These are phyloP conservation scores for Malus hybrid DNA, from an alignment of 331 rosid species.

Conservation along the genomic window DNA sequence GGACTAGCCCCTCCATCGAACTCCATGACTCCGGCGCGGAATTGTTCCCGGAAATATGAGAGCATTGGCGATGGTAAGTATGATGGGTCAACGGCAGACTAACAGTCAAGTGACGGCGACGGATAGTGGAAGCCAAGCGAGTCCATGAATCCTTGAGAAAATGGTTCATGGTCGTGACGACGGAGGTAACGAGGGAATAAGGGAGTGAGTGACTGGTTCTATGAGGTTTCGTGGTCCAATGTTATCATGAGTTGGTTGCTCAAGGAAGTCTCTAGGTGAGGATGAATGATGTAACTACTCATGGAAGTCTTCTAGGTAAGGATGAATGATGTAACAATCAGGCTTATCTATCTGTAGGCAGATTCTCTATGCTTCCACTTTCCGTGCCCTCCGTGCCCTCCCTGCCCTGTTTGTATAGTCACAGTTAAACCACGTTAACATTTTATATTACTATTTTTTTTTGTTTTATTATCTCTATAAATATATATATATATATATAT, in stretches of 20 bases:
- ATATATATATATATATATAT: no score
- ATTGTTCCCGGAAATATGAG: conserved; percentile 4
- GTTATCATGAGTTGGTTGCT: no score
- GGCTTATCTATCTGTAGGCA: not conserved
- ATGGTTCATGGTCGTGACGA: conserved; percentile 17
- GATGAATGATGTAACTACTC: no score
- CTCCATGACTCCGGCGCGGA: conserved; percentile 37
- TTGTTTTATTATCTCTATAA: no score
- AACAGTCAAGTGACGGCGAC: not conserved
- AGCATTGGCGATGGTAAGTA: not conserved
- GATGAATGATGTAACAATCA: not conserved
- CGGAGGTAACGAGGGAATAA: not conserved
- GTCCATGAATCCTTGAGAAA: conserved; percentile 18
- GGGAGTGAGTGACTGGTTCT: not conserved
- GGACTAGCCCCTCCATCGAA: conserved; percentile 58
- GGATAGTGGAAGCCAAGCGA: conserved; percentile 11
- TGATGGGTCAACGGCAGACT: not conserved
- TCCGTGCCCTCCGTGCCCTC: no score
- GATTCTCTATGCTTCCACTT: no score
- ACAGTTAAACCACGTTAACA: no score
- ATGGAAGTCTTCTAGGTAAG: no score
- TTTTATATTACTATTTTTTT: no score
- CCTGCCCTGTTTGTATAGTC: no score
- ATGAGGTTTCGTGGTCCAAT: no score
- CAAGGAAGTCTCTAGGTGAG: no score